Base-by-base conservation (phyloP, 2,329 filamentous ascomycete genomes). In the Tolypocladium album region DNA sequence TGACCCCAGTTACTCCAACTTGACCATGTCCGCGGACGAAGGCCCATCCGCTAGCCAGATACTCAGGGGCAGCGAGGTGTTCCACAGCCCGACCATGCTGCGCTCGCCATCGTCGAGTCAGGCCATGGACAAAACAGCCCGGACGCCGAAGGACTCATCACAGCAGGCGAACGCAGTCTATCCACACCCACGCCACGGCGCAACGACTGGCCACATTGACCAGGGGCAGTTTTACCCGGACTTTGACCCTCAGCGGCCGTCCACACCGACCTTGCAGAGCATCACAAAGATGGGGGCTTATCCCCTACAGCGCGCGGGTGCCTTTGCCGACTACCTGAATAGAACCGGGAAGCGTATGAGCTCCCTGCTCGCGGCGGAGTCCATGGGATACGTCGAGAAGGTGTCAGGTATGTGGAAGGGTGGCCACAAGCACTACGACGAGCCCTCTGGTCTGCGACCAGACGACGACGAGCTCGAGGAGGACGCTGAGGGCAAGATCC, bases 361-460 rank as follows among this genome's bases (percentile, higher is more conserved):
- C 62, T 90, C 80, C 36, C 76, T 96, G 11, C 76, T 97, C 55
- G 90, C 93, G 8, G 90, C 88, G 0, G 92, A 97, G 71, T 95
- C 93, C 0, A 96, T 96, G 87, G 92, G 91, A 1, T 97, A 97
- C 70, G 88, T 96, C 39, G 92, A 95, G 69, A 97, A 97, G 72
- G 92, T 97, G 0, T 96, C 93, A 0, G 93, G 92, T 43, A 97
- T 97, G 89, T 94, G 94, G 86, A 90, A 92, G 65, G 94, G 94
- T 40, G 90, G 90, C 15, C 87, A 88, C 67, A 92, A 88, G 67
- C 93, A 97, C 73, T 99, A 97, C 68, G 86, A 88, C 57, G 88
- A 84, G 52, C 79, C 79, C 2, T 72, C 76, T 53, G 80, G 76
- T 27, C 74, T 82, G 50, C 76, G 75, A 38, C 77, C 78, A 2